These are phyloP conservation scores for Phaseolus lunatus DNA, from an alignment of 306 rosid genomes.

Conservation along the genomic window DNA sequence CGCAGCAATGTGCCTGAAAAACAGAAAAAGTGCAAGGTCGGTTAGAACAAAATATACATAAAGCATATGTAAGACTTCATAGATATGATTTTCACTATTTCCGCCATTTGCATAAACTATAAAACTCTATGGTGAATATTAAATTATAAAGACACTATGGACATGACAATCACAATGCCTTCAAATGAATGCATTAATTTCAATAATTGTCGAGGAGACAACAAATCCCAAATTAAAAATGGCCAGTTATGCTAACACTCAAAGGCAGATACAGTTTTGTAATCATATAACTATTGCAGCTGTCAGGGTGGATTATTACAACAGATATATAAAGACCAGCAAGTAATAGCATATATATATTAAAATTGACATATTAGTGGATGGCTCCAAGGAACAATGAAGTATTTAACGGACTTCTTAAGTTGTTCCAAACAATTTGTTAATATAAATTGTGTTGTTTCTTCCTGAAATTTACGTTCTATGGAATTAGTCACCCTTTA, in stretches of 20 bases:
- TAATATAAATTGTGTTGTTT: not conserved
- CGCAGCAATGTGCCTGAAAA: constrained; percentile 48
- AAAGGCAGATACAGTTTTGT: constrained; percentile 4
- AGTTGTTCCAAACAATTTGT: constrained; percentile 18
- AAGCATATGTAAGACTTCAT: constrained; percentile 2
- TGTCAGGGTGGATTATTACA: not conserved
- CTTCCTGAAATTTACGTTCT: constrained; percentile 11
- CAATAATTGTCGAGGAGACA: constrained; percentile 2
- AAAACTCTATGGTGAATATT: constrained; percentile 34
- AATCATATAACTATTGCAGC: constrained; percentile 16
- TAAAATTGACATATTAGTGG: not conserved
- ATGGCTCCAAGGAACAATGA: constrained; percentile 16
- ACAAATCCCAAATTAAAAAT: constrained; percentile 3
- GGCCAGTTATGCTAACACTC: constrained; percentile 26
- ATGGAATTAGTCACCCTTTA: not conserved
- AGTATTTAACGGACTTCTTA: constrained; percentile 3
- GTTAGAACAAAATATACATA: constrained; percentile 32
- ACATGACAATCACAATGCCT: not conserved
- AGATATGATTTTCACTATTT: constrained; percentile 16
- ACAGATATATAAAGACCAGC: constrained; percentile 2
- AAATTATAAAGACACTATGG: not conserved
- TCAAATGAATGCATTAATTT: not conserved
- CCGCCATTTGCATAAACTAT: constrained; percentile 9
- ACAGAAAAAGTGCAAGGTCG: constrained; percentile 30
- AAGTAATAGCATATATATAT: constrained; percentile 6